Evolutionary conservation across 352 stramenopile species (phyloP), one percentile per base, ranked within the genome.

Genomic region (Phytopythium delawarense): DNA sequence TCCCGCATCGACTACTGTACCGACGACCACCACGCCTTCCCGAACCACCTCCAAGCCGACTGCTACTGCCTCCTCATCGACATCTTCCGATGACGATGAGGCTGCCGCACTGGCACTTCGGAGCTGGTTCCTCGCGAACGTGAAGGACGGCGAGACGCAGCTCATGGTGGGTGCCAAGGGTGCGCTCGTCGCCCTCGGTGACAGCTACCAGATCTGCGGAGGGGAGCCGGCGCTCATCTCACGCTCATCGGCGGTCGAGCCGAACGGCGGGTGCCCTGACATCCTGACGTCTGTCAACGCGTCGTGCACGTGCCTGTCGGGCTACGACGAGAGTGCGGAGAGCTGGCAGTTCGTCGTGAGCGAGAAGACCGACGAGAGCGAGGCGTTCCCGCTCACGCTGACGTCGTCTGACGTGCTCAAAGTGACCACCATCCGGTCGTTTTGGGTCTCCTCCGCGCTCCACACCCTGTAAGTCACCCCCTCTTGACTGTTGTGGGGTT

Each of bases 281-380:
- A 66, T 65, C 35, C 56, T 79, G 11, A 74, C 74, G 48, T 59
- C 65, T 18, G 57, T 79, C 34, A 74, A 75, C 42, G 71, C 65
- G 7, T 81, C 74, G 25, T 81, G 71, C 44, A 78, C 74, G 21
- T 81, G 71, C 39, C 60, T 81, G 25, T 75, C 68, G 35, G 71
- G 66, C 5, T 74, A 70, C 57, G 64, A 48, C 13, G 49, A 70
- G 46, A 70, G 56, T 2, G 56, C 63, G 11, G 59, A 40, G 9
- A 64, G 62, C 25, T 81, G 73, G 72, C 4, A 39, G 15, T 81
- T 81, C 21, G 57, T 61, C 32, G 48, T 78, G 12, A 44, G 57
- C 8, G 59, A 76, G 55, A 60, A 48, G 6, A 64, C 44, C 52
- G 70, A 71, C 39, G 20, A 63, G 39, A 4, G 57, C 4, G 28